phyloP scores from a whole-genome alignment of 148 eudicot species.

The Vaccinium corymbosum region DNA sequence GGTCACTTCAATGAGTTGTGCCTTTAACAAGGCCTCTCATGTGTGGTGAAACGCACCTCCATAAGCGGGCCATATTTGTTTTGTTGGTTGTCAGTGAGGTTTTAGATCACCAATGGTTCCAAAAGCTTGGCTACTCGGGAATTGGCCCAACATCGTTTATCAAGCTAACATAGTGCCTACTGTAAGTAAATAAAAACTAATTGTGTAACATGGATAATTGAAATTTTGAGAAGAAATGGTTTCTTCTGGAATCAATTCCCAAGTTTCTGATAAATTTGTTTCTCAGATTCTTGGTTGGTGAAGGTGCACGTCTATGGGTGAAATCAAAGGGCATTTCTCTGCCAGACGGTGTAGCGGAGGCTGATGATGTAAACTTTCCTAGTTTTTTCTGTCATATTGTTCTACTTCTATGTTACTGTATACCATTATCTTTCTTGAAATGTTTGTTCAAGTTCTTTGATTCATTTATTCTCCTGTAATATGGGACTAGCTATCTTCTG shows the following conservation, averaged over 20 bases:
- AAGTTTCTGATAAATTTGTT: no score
- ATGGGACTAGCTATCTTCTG: background rate
- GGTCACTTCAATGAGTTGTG: background rate
- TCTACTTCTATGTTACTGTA: no score
- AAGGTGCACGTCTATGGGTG: no score
- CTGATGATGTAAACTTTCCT: no score
- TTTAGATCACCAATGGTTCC: background rate
- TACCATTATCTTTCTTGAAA: background rate
- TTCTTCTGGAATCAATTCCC: background rate
- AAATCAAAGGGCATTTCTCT: no score
- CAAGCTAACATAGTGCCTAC: no score
- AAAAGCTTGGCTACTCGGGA: background rate
- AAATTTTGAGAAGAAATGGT: constrained; percentile 1
- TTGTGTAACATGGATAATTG: background rate
- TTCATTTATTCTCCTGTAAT: background rate
- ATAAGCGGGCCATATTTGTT: background rate
- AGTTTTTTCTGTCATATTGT: no score
- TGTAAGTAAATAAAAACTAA: no score
- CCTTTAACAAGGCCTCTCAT: background rate
- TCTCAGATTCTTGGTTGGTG: no score
- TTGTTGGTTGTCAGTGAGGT: background rate
- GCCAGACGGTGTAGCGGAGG: no score
- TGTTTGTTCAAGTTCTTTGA: background rate
- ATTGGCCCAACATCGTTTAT: background rate
- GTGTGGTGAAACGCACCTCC: background rate